Evolutionary conservation across 768 basidiomycete genomes (phyloP), one percentile per base, ranked within the genome.

Genomic region (Mycena vitilis): DNA sequence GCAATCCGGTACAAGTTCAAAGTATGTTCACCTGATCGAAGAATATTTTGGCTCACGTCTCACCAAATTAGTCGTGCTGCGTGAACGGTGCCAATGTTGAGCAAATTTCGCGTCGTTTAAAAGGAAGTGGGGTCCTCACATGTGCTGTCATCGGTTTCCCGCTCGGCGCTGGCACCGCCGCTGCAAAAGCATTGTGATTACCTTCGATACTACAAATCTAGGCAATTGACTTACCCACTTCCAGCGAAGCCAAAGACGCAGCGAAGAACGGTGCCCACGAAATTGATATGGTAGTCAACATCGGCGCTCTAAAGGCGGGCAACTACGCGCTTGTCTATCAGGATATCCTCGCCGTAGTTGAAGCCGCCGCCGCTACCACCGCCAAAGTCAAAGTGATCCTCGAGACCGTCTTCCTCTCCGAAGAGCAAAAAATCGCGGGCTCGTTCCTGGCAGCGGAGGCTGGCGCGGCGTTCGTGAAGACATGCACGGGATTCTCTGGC

Each of bases 91-190:
- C 80, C 13, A 79, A 85, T 71, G 79, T 86, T 53, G 73, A 77
- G 25, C 83, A 80, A 61, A 85, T 86, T 11, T 74, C 82, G 8
- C 73, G 77, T 16, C 80, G 80, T 22, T 75, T 87, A 36, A 48
- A 74, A 45, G 81, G 80, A 0, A 81, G 83, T 10, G 71, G 76
- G 0, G 77, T 75, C 4, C 79, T 85, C 4, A 76, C 83, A 2
- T 87, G 86, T 64, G 81, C 81, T 52, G 86, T 87, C 0, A 78
- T 88, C 22, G 85, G 85, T 3, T 87, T 88, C 68, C 86, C 86
- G 49, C 78, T 87, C 2, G 86, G 86, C 12, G 85, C 86, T 11
- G 79, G 80, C 7, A 81, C 82, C 22, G 74, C 83, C 4, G 77
- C 76, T 53, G 76, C 81, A 0, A 86, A 86, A 71, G 82, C 81